These are phyloP conservation scores for Hyphodiscus sp. DNA, from an alignment of 2,329 filamentous ascomycete genomes.

Conservation along the genomic window DNA sequence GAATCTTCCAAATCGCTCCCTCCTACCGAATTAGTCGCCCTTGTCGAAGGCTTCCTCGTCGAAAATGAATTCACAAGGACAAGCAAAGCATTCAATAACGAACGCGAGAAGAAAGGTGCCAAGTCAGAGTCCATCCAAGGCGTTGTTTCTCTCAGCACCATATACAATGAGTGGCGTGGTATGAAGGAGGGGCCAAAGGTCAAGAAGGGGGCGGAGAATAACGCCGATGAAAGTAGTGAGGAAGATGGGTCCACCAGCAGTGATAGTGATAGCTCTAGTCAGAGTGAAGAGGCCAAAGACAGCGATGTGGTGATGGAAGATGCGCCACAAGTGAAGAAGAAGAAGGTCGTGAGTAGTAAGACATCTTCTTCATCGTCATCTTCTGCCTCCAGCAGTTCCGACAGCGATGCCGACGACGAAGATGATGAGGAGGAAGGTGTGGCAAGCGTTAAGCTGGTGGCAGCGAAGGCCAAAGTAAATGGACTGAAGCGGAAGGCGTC, in stretches of 20 bases:
- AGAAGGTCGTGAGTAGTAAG: slow-evolving; percentile 26
- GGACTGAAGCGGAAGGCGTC: slow-evolving; percentile 51
- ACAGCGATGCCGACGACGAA: slow-evolving; percentile 46
- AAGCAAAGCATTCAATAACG: slow-evolving; percentile 55
- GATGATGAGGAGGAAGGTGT: slow-evolving; percentile 28
- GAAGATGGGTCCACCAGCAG: slow-evolving; percentile 32
- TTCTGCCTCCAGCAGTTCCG: slow-evolving; percentile 35
- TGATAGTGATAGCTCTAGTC: slow-evolving; percentile 28
- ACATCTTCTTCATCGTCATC: slow-evolving; percentile 32
- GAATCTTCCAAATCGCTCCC: slow-evolving; percentile 32
- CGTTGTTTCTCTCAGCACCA: slow-evolving; percentile 30
- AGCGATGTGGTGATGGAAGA: slow-evolving; percentile 33
- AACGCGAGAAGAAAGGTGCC: slow-evolving; percentile 40
- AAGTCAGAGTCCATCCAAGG: slow-evolving; percentile 39
- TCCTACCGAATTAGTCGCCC: slow-evolving; percentile 56
- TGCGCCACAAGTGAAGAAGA: slow-evolving; percentile 27
- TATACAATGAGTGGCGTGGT: slow-evolving; percentile 35
- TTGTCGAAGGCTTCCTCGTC: slow-evolving; percentile 61
- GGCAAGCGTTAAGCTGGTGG: slow-evolving; percentile 20
- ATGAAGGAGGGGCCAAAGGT: slow-evolving; percentile 13
- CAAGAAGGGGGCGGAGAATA: slow-evolving; percentile 20
- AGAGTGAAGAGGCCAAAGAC: slow-evolving; percentile 22
- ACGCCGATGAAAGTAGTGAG: slow-evolving; percentile 27
- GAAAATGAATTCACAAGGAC: slow-evolving; percentile 59
- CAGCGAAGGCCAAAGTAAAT: slow-evolving; percentile 31